A percentile compares a stretch with the other conserved stretches of the same genome.
Evolutionary conservation across 2,329 filamentous ascomycete genomes (phyloP).

Genomic region (Conoideocrella luteorostrata): DNA sequence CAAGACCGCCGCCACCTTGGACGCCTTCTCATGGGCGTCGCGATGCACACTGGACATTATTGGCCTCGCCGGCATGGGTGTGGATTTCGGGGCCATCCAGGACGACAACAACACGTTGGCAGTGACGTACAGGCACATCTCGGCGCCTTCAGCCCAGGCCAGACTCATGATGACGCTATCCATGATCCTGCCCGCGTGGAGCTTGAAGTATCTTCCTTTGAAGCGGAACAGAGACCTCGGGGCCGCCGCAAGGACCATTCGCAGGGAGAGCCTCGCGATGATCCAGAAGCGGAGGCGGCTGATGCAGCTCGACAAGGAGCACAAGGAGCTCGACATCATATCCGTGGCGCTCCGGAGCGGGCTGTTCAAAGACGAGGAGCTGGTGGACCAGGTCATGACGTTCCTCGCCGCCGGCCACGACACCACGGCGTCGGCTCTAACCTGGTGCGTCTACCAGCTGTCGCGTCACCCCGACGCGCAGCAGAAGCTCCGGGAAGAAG

Average conservation of each 20-base stretch:
- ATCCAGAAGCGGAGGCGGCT: constrained; percentile 7
- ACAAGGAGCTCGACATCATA: constrained; percentile 29
- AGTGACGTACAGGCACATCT: constrained; percentile 24
- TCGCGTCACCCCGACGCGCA: constrained; percentile 29
- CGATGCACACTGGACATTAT: constrained; percentile 30
- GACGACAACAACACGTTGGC: constrained; percentile 28
- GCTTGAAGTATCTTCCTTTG: constrained; percentile 10
- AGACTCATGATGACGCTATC: constrained; percentile 9
- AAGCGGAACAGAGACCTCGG: constrained; percentile 5
- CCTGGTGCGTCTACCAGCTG: constrained; percentile 35
- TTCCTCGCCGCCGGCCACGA: constrained; percentile 37
- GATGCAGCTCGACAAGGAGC: constrained; percentile 15
- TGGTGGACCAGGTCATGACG: constrained; percentile 35
- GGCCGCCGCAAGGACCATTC: constrained; percentile 22
- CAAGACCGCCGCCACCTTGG: constrained; percentile 12
- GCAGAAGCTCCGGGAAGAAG: constrained; percentile 30
- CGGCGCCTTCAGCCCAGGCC: constrained; percentile 8
- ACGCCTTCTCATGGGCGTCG: constrained; percentile 15
- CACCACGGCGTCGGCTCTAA: constrained; percentile 34
- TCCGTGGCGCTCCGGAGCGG: constrained; percentile 25
- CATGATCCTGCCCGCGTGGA: constrained; percentile 9
- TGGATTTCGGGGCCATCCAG: constrained; percentile 26
- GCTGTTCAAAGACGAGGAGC: constrained; percentile 30
- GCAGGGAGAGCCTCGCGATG: constrained; percentile 17
- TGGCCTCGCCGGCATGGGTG: constrained; percentile 25